phyloP scores from a whole-genome alignment of 345 rosid genomes.

The Mangifera indica region DNA sequence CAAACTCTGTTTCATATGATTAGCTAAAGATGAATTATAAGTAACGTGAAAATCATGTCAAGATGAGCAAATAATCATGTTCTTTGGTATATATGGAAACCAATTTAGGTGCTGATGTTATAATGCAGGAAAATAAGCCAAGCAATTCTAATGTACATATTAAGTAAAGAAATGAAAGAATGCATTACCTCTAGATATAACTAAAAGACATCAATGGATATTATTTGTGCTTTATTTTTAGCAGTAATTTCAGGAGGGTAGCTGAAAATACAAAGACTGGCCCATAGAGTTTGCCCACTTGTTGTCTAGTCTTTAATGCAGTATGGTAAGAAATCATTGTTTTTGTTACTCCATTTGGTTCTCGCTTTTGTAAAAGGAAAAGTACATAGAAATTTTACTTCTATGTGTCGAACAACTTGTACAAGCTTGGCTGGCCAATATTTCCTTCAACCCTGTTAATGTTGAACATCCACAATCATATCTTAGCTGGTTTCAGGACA shows the following conservation, averaged over 20 bases:
- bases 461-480: conserved; percentile 27
- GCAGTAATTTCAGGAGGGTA: conserved; percentile 15
- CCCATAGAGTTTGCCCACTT: conserved; percentile 20
- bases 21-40: no score
- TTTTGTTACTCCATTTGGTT: conserved; percentile 10
- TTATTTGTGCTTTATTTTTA: conserved; percentile 1
- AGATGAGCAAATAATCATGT: background rate
- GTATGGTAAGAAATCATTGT: conserved; percentile 5
- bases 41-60: background rate
- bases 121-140: conserved; percentile 1
- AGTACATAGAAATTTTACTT: conserved; percentile 26
- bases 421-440: conserved; percentile 15
- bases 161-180: background rate
- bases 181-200: background rate
- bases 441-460: conserved; percentile 9
- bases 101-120: background rate
- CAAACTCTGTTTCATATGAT: no score
- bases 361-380: conserved; percentile 7
- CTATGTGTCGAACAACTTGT: conserved; percentile 22
- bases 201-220: conserved; percentile 5
- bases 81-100: background rate
- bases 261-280: background rate
- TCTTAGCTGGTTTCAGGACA: conserved; percentile 20
- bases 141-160: conserved; percentile 12
- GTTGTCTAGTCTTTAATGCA: conserved; percentile 24